A percentile compares a stretch with the other conserved stretches of the same genome.
Evolutionary conservation across 2,329 filamentous ascomycete species (phyloP).

Genomic region (Coniochaeta prunicola): DNA sequence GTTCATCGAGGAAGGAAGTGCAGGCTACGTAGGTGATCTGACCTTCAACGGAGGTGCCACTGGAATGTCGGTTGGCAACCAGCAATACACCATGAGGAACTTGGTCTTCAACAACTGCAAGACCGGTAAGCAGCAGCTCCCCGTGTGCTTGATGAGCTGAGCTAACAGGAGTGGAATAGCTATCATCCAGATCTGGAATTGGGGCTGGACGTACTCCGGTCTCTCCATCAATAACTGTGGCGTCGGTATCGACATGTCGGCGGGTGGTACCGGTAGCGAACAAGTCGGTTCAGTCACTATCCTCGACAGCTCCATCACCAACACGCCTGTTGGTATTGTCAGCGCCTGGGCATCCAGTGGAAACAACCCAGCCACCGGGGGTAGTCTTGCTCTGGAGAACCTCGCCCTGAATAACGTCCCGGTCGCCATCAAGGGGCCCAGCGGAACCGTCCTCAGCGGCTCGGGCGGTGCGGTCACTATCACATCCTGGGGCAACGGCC

Average conservation of each 20-base stretch:
- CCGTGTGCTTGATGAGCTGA: not conserved
- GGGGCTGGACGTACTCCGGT: constrained; percentile 63
- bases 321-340: constrained; percentile 57
- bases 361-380: constrained; percentile 36
- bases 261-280: constrained; percentile 38
- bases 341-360: constrained; percentile 43
- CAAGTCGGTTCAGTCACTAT: constrained; percentile 64
- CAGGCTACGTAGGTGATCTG: constrained; percentile 41
- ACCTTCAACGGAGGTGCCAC: constrained; percentile 51
- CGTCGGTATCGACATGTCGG: constrained; percentile 54
- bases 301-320: constrained; percentile 60
- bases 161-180: constrained; percentile 22
- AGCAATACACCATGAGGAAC: constrained; percentile 65
- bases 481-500: constrained; percentile 60
- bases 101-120: constrained; percentile 57
- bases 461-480: constrained; percentile 42
- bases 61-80: constrained; percentile 58
- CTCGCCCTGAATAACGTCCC: constrained; percentile 28
- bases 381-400: constrained; percentile 51
- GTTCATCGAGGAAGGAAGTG: constrained; percentile 42
- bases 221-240: constrained; percentile 51
- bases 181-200: constrained; percentile 66
- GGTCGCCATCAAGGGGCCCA: constrained; percentile 29
- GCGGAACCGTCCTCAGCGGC: constrained; percentile 46
- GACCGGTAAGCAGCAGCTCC: constrained; percentile 32